phyloP scores from a whole-genome alignment of 352 stramenopile species.

The Phytophthora colocasiae region DNA sequence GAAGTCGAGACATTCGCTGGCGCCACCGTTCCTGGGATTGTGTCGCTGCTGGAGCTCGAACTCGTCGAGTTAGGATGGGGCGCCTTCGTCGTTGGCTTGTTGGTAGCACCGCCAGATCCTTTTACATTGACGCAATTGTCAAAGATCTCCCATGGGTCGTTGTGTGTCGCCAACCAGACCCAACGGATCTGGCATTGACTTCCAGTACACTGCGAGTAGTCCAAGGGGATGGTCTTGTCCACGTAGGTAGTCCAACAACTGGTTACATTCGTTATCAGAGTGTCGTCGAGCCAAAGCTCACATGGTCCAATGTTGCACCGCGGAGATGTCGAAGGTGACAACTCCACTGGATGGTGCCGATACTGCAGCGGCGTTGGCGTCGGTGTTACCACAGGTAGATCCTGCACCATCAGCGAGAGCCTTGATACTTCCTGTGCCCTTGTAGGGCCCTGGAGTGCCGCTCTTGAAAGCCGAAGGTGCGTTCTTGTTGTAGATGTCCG shows the following conservation, averaged over 20 bases:
- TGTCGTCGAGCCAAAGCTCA: constrained; percentile 46
- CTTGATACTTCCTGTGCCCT: constrained; percentile 35
- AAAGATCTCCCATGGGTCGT: constrained; percentile 52
- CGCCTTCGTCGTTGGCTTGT: constrained; percentile 5
- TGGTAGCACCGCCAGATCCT: neutral
- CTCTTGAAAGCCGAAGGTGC: constrained; percentile 26
- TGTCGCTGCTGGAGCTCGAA: constrained; percentile 6
- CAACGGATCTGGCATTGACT: constrained; percentile 46
- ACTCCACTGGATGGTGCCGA: constrained; percentile 28
- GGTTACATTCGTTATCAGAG: constrained; percentile 26
- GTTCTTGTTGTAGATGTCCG: constrained; percentile 45
- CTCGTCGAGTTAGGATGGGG: neutral
- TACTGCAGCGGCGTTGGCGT: constrained; percentile 33
- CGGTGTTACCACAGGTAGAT: constrained; percentile 48
- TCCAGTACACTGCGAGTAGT: constrained; percentile 42
- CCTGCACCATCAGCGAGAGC: constrained; percentile 35
- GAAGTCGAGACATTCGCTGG: constrained; percentile 16
- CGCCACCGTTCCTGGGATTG: constrained; percentile 9
- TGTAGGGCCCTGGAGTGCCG: constrained; percentile 42
- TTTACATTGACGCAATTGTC: constrained; percentile 49
- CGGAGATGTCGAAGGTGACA: constrained; percentile 41
- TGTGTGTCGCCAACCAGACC: constrained; percentile 59
- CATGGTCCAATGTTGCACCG: constrained; percentile 49
- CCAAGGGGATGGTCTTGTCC: constrained; percentile 39
- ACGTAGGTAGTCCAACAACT: constrained; percentile 45